Conservation (phyloP, 495 filamentous ascomycete genomes). For the Neurospora sp. region DNA sequence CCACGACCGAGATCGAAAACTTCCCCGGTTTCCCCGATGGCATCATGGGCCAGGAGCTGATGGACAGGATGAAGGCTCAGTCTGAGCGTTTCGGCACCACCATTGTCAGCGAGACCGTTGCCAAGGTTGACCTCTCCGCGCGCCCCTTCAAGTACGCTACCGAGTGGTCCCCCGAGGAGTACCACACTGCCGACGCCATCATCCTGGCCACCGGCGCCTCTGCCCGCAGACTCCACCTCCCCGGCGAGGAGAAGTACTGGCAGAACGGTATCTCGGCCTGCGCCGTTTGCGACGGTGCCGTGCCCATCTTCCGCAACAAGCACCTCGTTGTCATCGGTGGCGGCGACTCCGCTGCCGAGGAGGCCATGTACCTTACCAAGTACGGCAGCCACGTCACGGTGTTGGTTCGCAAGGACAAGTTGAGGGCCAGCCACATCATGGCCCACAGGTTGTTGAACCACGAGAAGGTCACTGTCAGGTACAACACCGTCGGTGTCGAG, state of each 20-base stretch:
- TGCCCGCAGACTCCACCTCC: constrained; percentile 67
- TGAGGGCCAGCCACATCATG: constrained; percentile 87
- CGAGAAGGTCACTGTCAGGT: constrained; percentile 81
- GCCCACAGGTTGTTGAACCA: constrained; percentile 70
- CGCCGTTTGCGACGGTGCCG: constrained; percentile 93
- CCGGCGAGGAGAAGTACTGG: constrained; percentile 93
- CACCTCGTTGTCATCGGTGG: constrained; percentile 93
- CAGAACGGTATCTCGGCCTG: constrained; percentile 94
- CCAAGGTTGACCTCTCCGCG: constrained; percentile 72
- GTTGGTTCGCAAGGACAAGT: constrained; percentile 73
- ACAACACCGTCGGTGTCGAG: constrained; percentile 70
- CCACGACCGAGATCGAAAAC: constrained; percentile 97
- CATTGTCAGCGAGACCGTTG: constrained; percentile 86
- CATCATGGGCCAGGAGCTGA: constrained; percentile 74
- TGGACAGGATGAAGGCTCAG: constrained; percentile 93
- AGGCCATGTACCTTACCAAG: constrained; percentile 95
- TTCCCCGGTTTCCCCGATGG: constrained; percentile 88
- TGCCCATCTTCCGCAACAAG: constrained; percentile 95
- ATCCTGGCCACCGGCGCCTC: constrained; percentile 96
- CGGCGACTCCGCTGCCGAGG: constrained; percentile 94
- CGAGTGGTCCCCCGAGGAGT: constrained; percentile 67
- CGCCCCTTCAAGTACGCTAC: constrained; percentile 88
- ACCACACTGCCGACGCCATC: constrained; percentile 75
- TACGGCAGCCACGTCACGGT: constrained; percentile 93
- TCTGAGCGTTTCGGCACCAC: constrained; percentile 83